Evolutionary conservation across 164 flowering plant species (phyloP).

Genomic region (Saururus chinensis): DNA sequence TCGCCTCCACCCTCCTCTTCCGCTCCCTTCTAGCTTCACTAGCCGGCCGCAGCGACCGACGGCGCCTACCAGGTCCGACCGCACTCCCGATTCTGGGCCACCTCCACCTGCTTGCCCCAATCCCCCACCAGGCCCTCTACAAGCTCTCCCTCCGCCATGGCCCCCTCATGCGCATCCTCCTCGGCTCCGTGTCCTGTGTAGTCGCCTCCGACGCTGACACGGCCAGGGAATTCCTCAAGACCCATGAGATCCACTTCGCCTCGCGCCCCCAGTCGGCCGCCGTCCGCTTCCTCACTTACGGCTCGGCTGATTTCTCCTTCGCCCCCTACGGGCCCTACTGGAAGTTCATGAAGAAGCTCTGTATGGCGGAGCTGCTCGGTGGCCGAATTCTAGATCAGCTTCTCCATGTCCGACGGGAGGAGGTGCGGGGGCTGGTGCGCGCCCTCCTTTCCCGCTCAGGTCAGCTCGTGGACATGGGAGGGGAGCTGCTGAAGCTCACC

Average conservation of each 20-base stretch:
- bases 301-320: constrained; percentile 29
- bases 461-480: constrained; percentile 23
- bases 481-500: constrained; percentile 25
- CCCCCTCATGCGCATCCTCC: too few relatives aligned
- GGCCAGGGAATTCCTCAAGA: constrained; percentile 38
- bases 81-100: constrained; percentile 49
- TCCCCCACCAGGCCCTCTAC: constrained; percentile 38
- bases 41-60: neutral
- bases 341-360: too few relatives aligned
- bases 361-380: constrained; percentile 39
- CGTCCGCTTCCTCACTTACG: constrained; percentile 24
- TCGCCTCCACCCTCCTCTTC: constrained; percentile 17
- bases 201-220: constrained; percentile 34
- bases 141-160: constrained; percentile 28
- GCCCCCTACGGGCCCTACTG: constrained; percentile 49
- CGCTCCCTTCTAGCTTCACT: constrained; percentile 10
- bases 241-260: constrained; percentile 34
- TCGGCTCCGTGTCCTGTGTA: too few relatives aligned
- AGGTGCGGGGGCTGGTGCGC: constrained; percentile 21
- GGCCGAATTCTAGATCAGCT: constrained; percentile 20
- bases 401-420: constrained; percentile 19
- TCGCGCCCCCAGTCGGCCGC: constrained; percentile 23
- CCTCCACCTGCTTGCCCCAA: constrained; percentile 42
- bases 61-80: constrained; percentile 37
- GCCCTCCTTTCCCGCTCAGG: constrained; percentile 7